Base-by-base conservation (phyloP, 768 basidiomycete species). In the Lentinula boryana region DNA sequence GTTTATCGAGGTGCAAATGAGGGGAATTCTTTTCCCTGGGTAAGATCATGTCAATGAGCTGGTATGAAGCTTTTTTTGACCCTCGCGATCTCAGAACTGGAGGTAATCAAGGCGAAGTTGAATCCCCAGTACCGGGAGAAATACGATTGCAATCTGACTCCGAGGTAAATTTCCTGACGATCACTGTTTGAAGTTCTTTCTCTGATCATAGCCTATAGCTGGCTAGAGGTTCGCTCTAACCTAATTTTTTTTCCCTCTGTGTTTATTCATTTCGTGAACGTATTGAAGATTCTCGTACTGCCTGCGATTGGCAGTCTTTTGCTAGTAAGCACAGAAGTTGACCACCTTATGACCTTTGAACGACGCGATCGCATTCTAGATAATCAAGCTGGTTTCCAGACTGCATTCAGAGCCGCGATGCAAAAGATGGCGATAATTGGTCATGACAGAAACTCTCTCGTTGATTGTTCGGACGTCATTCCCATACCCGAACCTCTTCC, bases 291-390 rank as follows among this genome's bases (percentile, higher is more conserved):
- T 62, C 73, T 4, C 69, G 76, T 46, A 83, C 81, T 21, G 73
- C 78, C 13, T 82, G 81, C 70, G 64, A 65, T 46, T 82, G 80
- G 80, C 81, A 82, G 67, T 70, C 71, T 1, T 73, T 76, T 62
- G 76, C 74, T 33, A 71, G 73, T 63, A 18, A 32, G 50, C 15
- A 49, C 15, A 27, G 27, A 27, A 27, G 27, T 27, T n/a, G 21
- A 9, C 44, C 44, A 48, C 0, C 16, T 48, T 13, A n/a, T 23
- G 8, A 7, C 12, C 0, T 23, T 10, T 21, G 8, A 48, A 33
- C 15, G 27, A 16, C 5, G 3, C 44, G 10, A 32, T 51, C n/a
- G 31, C 12, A 31, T 51, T 51, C 7, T 7, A 51, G 50, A 58
- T n/a, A 67, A 76, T 62, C 76, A 76, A 60, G 63, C 69, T 15